Base-by-base conservation (phyloP, 169 alveolate genomes). In the Plasmodium falciparum region DNA sequence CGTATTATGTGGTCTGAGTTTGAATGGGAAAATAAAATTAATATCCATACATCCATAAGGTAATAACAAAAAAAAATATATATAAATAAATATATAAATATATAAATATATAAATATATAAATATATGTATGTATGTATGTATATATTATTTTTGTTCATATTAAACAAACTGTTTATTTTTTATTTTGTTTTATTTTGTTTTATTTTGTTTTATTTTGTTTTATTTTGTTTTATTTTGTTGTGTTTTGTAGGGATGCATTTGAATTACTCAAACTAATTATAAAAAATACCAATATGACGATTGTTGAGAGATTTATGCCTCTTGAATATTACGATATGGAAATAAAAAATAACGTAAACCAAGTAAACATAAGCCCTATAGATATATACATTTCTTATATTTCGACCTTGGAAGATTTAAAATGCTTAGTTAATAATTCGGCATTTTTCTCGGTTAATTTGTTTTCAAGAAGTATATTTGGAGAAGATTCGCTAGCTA, bases 1-100 rank as follows among this genome's bases (percentile, higher is more conserved):
- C 97, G 99, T 54, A 92, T 96, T 70, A 92, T 94, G 90, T 98
- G 99, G 99, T 95, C 98, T 26, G 98, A 97, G 54, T 97, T 96
- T 89, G 98, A 98, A 80, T 98, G 99, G 99, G 99, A 98, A 89
- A 96, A 97, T 88, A 97, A 94, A 74, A 95, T 96, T 12, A 88
- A 95, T 22, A 80, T 96, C 13, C 93, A 83, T 29, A 73, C 95
- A n/a, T 33, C 65, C 80, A 94, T 39, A 56, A 62, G 88, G 93
- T 88, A 17, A 12, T 56, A n/a, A 11, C 2, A 49, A 52, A 52
- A 52, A 52, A 52, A 7, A 54, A 54, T 24, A 54, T n/a, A n/a
- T n/a, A 54, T n/a, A 54, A 54, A 54, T 0, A 54, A 12, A 54
- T 9, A 54, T 13, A 54, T 13, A 52, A 1, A 52, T 13, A 52